Evolutionary conservation across 371 early-diverging fungal genomes (phyloP).

Genomic region (Apophysomyces elegans): DNA sequence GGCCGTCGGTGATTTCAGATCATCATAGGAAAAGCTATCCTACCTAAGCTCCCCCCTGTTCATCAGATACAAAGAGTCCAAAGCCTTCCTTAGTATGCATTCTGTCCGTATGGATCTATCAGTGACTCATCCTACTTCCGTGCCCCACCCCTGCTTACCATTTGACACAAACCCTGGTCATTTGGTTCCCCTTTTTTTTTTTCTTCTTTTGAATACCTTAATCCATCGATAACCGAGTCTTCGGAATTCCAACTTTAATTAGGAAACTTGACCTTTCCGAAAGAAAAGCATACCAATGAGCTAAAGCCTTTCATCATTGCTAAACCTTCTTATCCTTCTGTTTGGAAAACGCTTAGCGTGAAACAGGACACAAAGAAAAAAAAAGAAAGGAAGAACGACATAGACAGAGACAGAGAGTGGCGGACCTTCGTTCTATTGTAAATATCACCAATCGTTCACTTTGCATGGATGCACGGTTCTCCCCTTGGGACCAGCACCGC

Average conservation of each 20-base stretch:
- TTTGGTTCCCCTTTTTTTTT: background rate
- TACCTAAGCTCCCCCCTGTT: too few relatives aligned
- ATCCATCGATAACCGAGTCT: constrained; percentile 1
- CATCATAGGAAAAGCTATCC: background rate
- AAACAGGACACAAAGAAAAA: background rate
- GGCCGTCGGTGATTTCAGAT: background rate
- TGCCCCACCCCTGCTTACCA: background rate
- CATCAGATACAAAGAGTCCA: too few relatives aligned
- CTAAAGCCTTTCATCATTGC: constrained; percentile 1
- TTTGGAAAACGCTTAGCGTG: constrained; percentile 5
- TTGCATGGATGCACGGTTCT: constrained; percentile 62
- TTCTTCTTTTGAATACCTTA: background rate
- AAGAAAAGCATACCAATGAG: background rate
- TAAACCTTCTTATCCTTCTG: constrained; percentile 5
- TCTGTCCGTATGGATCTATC: too few relatives aligned
- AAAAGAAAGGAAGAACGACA: background rate
- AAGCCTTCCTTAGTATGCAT: too few relatives aligned
- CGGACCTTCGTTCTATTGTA: constrained; percentile 3
- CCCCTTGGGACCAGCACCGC: constrained; percentile 51
- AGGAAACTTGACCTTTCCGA: background rate
- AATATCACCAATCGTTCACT: constrained; percentile 65
- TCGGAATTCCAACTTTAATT: constrained; percentile 8
- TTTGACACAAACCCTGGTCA: background rate
- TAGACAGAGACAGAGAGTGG: too few relatives aligned
- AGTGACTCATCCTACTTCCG: too few relatives aligned